Percentiles rank a stretch among this genome's conserved stretches.
Conservation (phyloP, 306 rosid genomes). For the Cotoneaster glaucophyllus region DNA sequence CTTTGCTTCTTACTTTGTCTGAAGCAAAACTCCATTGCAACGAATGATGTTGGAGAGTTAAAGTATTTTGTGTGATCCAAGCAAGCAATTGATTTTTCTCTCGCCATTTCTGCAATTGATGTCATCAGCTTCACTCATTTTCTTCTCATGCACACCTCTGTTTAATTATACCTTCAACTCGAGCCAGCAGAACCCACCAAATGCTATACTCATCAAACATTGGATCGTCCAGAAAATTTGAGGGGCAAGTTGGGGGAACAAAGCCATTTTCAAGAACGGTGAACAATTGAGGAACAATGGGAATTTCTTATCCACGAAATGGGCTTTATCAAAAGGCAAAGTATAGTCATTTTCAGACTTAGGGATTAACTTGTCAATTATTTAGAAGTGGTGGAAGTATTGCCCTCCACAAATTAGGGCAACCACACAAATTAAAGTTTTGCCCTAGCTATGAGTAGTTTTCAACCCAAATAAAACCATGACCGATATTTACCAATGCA, state of each 20-base stretch:
- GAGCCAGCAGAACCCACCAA: background rate
- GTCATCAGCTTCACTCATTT: background rate
- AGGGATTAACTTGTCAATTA: slow-evolving; percentile 11
- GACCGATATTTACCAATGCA: background rate
- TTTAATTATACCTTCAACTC: background rate
- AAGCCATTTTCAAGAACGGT: background rate
- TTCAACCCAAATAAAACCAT: slow-evolving; percentile 1
- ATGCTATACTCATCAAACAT: slow-evolving; percentile 6
- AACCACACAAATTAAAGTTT: slow-evolving; percentile 19
- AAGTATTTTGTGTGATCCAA: background rate
- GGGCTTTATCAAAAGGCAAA: background rate
- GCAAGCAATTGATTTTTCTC: slow-evolving; percentile 12
- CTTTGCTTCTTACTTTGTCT: background rate
- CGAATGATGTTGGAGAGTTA: background rate
- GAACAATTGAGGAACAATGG: slow-evolving; percentile 23
- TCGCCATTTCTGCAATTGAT: background rate
- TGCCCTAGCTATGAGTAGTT: slow-evolving; percentile 10
- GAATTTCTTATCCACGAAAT: slow-evolving; percentile 19
- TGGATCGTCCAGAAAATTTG: slow-evolving; percentile 1
- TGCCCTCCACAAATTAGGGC: slow-evolving; percentile 25
- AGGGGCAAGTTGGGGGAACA: background rate
- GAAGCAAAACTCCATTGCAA: background rate
- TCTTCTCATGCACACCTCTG: background rate
- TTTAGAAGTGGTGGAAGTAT: slow-evolving; percentile 20
- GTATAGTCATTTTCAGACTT: slow-evolving; percentile 26